Evolutionary conservation across 306 rosid species (phyloP), one percentile per base, ranked within the genome.

Genomic region (Begonia fuchsioides): DNA sequence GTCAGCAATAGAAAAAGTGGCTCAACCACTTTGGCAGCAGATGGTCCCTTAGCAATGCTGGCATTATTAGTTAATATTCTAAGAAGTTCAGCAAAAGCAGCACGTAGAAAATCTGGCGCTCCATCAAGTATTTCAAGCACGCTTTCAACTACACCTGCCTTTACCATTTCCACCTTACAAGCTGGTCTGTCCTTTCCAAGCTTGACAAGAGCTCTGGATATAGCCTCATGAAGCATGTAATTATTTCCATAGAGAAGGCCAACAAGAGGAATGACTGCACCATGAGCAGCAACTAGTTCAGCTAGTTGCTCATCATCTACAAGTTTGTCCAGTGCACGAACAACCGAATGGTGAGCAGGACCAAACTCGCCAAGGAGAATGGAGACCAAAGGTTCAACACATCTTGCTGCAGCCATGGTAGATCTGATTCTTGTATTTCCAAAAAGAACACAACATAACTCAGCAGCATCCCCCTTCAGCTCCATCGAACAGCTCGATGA

Each of bases 281-380:
- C 87, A 47, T 85, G 86, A 40, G 94, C 93, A 38, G 87, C 93
- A 69, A 92, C 94, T 52, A 85, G 66, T 73, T 92, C 98, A 57
- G 96, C 98, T 62, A 92, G 73, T 64, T 92, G 98, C 77, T 92
- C 98, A 32, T 92, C 98, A 15, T 92, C 96, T 47, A 85, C 94
- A 40, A 92, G 94, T 72, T 84, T 92, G 72, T 92, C 98, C 73
- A 92, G 64, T 6, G 96, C 98, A 53, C 93, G 76, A 60, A 92
- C 96, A 61, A 79, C 76, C 20, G 98, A 92, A 65, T 65, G 85
- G 55, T 85, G 98, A 43, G 98, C 93, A 50, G 93, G 73, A 71
- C 83, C 80, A 61, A 69, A 79, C 78, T 86, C 93, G 3, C 77
- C 64, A 17, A 74, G 81, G 66, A 92, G 96, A 67, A 92, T 93